These are phyloP conservation scores for Gracilaria gracilis DNA, from an alignment of 23 red algal species.

Conservation along the genomic window DNA sequence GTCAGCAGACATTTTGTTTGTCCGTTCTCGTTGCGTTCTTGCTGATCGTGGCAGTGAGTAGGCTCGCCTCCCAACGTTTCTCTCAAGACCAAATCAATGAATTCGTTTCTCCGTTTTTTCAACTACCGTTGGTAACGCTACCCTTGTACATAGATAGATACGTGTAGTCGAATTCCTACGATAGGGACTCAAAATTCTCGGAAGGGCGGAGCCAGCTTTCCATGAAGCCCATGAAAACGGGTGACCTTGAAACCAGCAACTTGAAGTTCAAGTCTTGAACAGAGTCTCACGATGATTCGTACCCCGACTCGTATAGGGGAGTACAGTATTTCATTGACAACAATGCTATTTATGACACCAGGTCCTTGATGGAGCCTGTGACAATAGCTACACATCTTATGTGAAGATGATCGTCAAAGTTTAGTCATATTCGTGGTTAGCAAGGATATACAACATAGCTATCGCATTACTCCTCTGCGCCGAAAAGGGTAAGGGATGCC, in stretches of 20 bases:
- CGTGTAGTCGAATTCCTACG: not conserved
- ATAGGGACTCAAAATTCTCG: not conserved
- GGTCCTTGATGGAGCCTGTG: not conserved
- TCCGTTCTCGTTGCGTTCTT: not conserved
- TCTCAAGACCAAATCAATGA: not conserved
- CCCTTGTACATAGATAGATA: no score
- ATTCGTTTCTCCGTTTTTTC: not conserved
- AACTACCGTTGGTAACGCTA: no score
- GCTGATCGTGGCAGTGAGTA: not conserved
- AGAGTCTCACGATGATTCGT: not conserved
- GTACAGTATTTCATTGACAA: not conserved
- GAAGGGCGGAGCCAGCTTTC: not conserved
- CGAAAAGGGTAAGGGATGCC: not conserved
- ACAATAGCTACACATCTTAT: not conserved
- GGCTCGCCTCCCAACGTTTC: not conserved
- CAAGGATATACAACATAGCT: constrained; percentile 4
- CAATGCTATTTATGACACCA: constrained; percentile 2
- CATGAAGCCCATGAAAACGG: not conserved
- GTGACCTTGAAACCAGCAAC: no score
- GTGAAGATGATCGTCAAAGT: no score
- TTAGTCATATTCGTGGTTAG: constrained; percentile 24
- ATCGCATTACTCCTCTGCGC: not conserved
- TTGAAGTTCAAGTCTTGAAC: no score
- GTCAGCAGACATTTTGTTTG: not conserved
- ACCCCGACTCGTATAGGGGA: not conserved